phyloP scores from a whole-genome alignment of 768 basidiomycete genomes.

The Trametopsis cervina region DNA sequence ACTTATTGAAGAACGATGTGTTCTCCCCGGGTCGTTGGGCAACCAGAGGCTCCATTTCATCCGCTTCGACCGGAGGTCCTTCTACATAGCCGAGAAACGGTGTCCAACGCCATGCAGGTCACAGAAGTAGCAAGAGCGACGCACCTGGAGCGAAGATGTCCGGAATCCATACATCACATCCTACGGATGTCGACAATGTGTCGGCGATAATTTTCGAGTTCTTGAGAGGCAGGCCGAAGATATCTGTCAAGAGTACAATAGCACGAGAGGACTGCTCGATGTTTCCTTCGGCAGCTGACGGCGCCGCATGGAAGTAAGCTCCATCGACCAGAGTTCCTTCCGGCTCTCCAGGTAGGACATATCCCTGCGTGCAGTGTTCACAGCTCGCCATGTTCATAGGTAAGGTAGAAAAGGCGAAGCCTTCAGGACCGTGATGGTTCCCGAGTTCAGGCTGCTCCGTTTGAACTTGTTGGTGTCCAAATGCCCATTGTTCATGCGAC shows the following conservation, averaged over 20 bases:
- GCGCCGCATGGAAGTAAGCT: conserved; percentile 37
- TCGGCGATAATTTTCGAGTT: conserved; percentile 57
- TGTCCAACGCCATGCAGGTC: too few relatives aligned
- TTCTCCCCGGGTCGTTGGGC: conserved; percentile 25
- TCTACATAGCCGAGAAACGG: conserved; percentile 14
- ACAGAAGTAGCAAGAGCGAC: conserved; percentile 12
- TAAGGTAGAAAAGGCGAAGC: neutral
- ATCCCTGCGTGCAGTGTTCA: conserved; percentile 33
- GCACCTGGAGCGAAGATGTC: conserved; percentile 53
- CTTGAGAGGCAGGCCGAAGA: conserved; percentile 44
- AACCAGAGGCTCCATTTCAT: conserved; percentile 23
- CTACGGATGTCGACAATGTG: conserved; percentile 36
- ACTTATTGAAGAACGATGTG: conserved; percentile 12
- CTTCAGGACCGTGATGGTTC: too few relatives aligned
- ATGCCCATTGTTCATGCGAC: too few relatives aligned
- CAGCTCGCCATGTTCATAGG: conserved; percentile 20
- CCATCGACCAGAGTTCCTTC: conserved; percentile 33
- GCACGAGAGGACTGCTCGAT: conserved; percentile 26
- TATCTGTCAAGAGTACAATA: conserved; percentile 48
- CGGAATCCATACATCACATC: conserved; percentile 59
- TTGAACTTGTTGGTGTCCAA: too few relatives aligned
- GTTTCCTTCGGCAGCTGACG: conserved; percentile 17
- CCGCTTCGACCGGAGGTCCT: conserved; percentile 21
- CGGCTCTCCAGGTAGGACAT: conserved; percentile 39
- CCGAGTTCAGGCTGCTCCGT: too few relatives aligned